phyloP scores from a whole-genome alignment of 306 rosid species.

The Medicago lupulina region DNA sequence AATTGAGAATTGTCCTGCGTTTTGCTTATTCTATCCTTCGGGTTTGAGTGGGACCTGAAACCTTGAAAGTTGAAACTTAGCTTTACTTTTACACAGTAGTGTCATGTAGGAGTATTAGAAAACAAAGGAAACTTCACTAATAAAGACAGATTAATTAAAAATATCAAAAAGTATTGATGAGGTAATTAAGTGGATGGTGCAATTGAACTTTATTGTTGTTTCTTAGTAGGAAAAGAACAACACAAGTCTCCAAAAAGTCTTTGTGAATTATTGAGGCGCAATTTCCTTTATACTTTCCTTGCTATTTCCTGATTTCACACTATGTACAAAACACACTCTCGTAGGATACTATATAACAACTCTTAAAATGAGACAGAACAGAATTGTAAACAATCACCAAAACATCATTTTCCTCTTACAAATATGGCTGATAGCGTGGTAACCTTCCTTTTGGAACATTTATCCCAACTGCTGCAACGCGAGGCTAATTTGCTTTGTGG shows the following conservation, averaged over 20 bases:
- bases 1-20: too few species aligned
- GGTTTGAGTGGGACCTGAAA: too few species aligned
- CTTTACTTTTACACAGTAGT: too few species aligned
- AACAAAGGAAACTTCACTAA: not conserved
- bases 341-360: not conserved
- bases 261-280: not conserved
- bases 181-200: not conserved
- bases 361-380: not conserved
- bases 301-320: not conserved
- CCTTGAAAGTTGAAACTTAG: too few species aligned
- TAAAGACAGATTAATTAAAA: not conserved
- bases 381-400: not conserved
- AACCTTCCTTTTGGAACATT: slow-evolving; percentile 15
- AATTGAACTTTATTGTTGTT: not conserved
- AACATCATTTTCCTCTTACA: not conserved
- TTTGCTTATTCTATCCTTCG: too few species aligned
- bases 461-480: not conserved
- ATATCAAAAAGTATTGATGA: not conserved
- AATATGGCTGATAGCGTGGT: slow-evolving; percentile 20
- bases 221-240: too few species aligned
- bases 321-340: not conserved
- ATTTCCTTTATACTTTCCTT: not conserved
- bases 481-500: slow-evolving; percentile 15
- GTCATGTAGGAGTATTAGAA: too few species aligned
- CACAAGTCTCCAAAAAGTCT: not conserved